phyloP scores from a whole-genome alignment of 2,329 filamentous ascomycete genomes.

The Monilinia aucupariae region DNA sequence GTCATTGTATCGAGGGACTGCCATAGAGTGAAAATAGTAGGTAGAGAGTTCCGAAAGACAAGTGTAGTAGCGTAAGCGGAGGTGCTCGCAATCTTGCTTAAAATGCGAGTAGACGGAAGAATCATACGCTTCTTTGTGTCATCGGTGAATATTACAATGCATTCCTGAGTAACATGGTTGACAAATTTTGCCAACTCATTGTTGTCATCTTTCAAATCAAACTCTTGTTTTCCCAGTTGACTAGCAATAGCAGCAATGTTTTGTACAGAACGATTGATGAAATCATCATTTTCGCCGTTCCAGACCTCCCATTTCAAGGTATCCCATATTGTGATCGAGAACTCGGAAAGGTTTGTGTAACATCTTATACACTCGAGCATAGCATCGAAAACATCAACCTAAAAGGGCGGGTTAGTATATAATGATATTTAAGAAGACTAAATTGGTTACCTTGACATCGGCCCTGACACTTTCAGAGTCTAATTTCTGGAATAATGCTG shows the following conservation, averaged over 20 bases:
- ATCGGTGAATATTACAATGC: slow-evolving; percentile 7
- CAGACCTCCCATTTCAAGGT: slow-evolving; percentile 35
- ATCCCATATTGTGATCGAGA: slow-evolving; percentile 33
- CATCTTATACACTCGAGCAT: slow-evolving; percentile 21
- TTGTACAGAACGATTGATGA: slow-evolving; percentile 27
- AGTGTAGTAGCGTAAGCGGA: slow-evolving; percentile 11
- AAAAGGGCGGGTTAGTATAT: slow-evolving; percentile 20
- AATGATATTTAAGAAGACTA: not conserved
- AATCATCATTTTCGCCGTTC: slow-evolving; percentile 33
- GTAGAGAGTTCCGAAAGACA: not conserved
- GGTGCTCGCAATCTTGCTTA: slow-evolving; percentile 14
- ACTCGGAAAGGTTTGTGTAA: slow-evolving; percentile 25
- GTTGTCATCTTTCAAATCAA: slow-evolving; percentile 13
- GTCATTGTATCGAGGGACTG: not conserved
- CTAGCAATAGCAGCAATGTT: slow-evolving; percentile 26
- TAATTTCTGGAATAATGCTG: slow-evolving; percentile 26
- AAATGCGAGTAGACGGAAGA: slow-evolving; percentile 13
- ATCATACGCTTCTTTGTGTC: slow-evolving; percentile 16
- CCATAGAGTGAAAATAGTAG: slow-evolving; percentile 9
- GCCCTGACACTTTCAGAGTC: slow-evolving; percentile 29
- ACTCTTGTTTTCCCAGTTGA: slow-evolving; percentile 7
- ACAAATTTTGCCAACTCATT: slow-evolving; percentile 18
- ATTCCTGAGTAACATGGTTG: slow-evolving; percentile 17
- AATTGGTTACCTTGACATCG: slow-evolving; percentile 29
- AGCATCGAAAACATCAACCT: slow-evolving; percentile 31